Evolutionary conservation across 1,284 basidiomycete species (phyloP).

Genomic region (Cutaneotrichosporon daszewskae): DNA sequence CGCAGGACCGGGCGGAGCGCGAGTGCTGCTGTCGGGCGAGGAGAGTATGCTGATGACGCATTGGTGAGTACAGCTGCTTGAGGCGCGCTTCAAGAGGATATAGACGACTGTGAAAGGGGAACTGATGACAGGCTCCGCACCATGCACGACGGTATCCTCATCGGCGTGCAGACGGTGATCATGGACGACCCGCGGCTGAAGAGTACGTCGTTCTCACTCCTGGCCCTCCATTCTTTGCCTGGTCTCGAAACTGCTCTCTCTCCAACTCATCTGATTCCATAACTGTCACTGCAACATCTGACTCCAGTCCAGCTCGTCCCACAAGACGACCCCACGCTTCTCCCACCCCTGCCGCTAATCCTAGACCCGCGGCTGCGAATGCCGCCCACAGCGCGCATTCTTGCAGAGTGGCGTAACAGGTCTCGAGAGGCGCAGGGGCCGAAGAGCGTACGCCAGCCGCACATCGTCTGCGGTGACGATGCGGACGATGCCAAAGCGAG

Average conservation of each 20-base stretch:
- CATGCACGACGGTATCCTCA: slow-evolving; percentile 85
- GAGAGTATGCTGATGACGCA: slow-evolving; percentile 96
- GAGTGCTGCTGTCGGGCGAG: slow-evolving; percentile 73
- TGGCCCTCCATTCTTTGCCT: no score
- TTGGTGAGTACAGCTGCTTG: slow-evolving; percentile 54
- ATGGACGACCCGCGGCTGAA: slow-evolving; percentile 93
- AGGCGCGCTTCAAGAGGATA: no score
- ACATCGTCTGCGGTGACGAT: slow-evolving; percentile 57
- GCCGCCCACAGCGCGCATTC: slow-evolving; percentile 62
- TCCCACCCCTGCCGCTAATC: slow-evolving; percentile 70
- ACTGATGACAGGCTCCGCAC: slow-evolving; percentile 62
- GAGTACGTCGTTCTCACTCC: slow-evolving; percentile 63
- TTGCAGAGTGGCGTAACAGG: slow-evolving; percentile 43
- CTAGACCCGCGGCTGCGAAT: slow-evolving; percentile 72
- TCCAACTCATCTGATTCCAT: no score
- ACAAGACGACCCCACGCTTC: slow-evolving; percentile 14
- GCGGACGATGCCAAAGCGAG: slow-evolving; percentile 21
- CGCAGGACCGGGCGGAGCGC: slow-evolving; percentile 65
- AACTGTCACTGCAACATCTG: not conserved
- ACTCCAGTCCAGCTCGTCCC: slow-evolving; percentile 35
- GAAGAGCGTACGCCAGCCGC: slow-evolving; percentile 64
- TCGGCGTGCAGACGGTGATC: slow-evolving; percentile 83
- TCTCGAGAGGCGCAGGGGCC: slow-evolving; percentile 23
- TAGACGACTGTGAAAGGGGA: not conserved
- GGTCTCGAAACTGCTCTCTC: not conserved